These are phyloP conservation scores for Zymoseptoria ardabiliae DNA, from an alignment of 2,329 filamentous ascomycete genomes.

Conservation along the genomic window DNA sequence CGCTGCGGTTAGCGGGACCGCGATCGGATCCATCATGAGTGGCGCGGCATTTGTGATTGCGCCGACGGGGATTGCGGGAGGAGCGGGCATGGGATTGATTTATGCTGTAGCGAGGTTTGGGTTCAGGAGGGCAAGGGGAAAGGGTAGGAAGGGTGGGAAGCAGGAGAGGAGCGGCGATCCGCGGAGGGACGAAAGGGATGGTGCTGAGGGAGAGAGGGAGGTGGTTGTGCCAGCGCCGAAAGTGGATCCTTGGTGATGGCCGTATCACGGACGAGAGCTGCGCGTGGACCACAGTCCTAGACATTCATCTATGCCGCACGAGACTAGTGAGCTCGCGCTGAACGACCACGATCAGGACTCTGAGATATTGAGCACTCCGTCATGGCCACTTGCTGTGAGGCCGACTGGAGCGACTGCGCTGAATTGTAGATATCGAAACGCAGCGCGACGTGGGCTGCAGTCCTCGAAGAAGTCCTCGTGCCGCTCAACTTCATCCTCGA, in stretches of 20 bases:
- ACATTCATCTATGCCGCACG: neutral
- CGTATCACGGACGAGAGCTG: no score
- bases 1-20: constrained; percentile 32
- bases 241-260: neutral
- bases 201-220: constrained; percentile 9
- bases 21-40: constrained; percentile 32
- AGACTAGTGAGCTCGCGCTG: neutral
- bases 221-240: constrained; percentile 7
- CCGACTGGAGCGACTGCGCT: no score
- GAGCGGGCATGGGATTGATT: constrained; percentile 30
- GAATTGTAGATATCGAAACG: no score
- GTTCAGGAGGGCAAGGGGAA: constrained; percentile 28
- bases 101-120: constrained; percentile 36
- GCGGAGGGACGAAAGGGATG: constrained; percentile 20
- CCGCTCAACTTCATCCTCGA: neutral
- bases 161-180: constrained; percentile 16
- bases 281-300: neutral
- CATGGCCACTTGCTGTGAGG: no score
- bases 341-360: neutral
- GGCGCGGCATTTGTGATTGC: constrained; percentile 37
- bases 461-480: neutral
- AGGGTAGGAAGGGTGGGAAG: constrained; percentile 21
- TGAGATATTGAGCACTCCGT: neutral
- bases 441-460: neutral
- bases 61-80: constrained; percentile 35